phyloP scores from a whole-genome alignment of 768 basidiomycete species.

The Lenzites betulinus region DNA sequence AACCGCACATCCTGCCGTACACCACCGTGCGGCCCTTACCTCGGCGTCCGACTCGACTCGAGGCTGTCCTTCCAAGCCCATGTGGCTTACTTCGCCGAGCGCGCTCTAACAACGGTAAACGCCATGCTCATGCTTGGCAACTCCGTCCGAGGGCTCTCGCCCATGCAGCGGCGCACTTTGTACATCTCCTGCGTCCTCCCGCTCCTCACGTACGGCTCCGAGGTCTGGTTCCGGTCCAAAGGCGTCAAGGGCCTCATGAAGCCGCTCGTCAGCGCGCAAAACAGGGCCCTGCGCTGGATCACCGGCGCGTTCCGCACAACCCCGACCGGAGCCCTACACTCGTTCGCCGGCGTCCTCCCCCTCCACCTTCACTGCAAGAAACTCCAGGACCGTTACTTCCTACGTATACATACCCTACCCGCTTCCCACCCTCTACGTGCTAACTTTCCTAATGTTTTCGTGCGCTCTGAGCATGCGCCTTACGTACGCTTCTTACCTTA shows the following conservation, averaged over 20 bases:
- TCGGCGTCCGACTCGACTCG: conserved; percentile 22
- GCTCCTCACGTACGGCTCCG: conserved; percentile 22
- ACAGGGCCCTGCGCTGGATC: neutral
- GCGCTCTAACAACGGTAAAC: conserved; percentile 13
- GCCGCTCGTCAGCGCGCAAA: neutral
- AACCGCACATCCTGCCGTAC: neutral
- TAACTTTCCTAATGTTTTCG: no score
- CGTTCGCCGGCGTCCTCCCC: neutral
- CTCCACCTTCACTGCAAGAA: neutral
- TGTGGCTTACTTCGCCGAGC: conserved; percentile 11
- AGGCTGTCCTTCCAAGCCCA: conserved; percentile 17
- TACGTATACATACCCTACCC: no score
- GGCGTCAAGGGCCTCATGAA: neutral
- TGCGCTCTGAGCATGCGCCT: no score
- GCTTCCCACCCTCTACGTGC: no score
- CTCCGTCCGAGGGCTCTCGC: conserved; percentile 20
- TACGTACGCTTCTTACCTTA: no score
- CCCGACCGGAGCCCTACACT: neutral
- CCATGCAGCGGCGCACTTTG: conserved; percentile 17
- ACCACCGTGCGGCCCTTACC: no score
- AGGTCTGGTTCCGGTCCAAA: conserved; percentile 19
- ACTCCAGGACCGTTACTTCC: no score
- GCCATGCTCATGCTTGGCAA: conserved; percentile 21
- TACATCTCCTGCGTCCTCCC: conserved; percentile 24
- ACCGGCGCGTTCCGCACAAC: conserved; percentile 1